Evolutionary conservation across 2,329 filamentous ascomycete genomes (phyloP), one percentile per base, ranked within the genome.

Genomic region (Exophiala sp.): DNA sequence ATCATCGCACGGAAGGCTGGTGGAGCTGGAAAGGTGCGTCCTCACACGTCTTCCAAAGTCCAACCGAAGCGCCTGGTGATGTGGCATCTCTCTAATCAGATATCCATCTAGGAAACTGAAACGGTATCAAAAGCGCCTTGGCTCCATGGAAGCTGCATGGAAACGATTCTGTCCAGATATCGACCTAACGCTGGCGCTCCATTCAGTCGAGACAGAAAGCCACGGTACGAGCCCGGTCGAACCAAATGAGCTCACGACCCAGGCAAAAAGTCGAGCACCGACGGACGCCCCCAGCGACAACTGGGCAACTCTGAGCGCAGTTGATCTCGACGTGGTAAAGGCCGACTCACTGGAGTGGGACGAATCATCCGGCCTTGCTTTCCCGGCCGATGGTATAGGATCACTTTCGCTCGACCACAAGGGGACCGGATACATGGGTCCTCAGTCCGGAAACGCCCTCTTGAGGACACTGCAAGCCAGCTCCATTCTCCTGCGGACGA

Each of bases 351-450:
- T 50, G 20, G 39, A 44, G 10, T 50, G 48, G 48, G 48, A 50
- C 33, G 48, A 50, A 35, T 45, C 48, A 24, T n/a, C 24, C 14
- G 48, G 41, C 18, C 6, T 50, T 12, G 24, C 48, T 20, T 10
- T 38, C 48, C 12, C 32, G 10, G 32, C 48, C 21, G 48, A 50
- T 35, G 48, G 48, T 10, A 50, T 50, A 12, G 48, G 48, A 21
- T 50, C 48, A 29, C 32, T 50, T n/a, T 50, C 48, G 16, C 41
- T 50, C 21, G 32, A 35, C 14, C 32, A 14, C 18, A 42, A 32
- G 38, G 48, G 48, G 16, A 45, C 41, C 16, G 48, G 48, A 8
- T 50, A 50, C 40, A 50, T 50, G 48, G 48, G 48, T 10, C 48
- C 48, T 29, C 48, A 50, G 39, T 45, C 48, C 14, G 48, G 48